phyloP scores from a whole-genome alignment of 75 land plant genomes.

The Picea glauca region DNA sequence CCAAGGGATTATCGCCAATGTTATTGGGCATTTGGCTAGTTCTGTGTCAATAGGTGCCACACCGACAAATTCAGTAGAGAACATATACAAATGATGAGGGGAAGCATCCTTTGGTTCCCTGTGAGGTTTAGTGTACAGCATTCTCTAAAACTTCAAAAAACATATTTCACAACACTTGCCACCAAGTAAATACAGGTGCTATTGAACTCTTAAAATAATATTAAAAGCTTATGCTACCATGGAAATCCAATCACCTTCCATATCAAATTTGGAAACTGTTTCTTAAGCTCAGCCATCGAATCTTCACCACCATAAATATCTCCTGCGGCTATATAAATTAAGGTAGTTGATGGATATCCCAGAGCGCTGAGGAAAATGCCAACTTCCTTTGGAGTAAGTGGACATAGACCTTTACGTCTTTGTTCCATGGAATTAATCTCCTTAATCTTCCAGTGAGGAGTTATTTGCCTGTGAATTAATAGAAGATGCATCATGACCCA shows the following conservation, averaged over 20 bases:
- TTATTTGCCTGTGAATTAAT: slow-evolving; percentile 38
- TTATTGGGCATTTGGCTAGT: too few relatives aligned
- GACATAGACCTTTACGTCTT: slow-evolving; percentile 63
- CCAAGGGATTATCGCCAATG: too few relatives aligned
- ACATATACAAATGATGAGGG: too few relatives aligned
- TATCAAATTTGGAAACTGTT: slow-evolving; percentile 64
- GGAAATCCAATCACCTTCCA: slow-evolving; percentile 43
- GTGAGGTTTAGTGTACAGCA: too few relatives aligned
- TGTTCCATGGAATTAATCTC: slow-evolving; percentile 63
- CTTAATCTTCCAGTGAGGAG: slow-evolving; percentile 77
- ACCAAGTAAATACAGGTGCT: not conserved
- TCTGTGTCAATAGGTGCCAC: too few relatives aligned
- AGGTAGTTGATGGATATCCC: slow-evolving; percentile 68
- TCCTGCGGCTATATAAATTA: slow-evolving; percentile 78
- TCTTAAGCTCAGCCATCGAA: slow-evolving; percentile 50
- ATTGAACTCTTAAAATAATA: too few relatives aligned
- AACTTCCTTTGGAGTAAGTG: slow-evolving; percentile 80
- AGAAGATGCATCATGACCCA: not conserved
- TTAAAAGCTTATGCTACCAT: not conserved
- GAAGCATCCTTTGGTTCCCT: too few relatives aligned
- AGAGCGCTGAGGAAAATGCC: slow-evolving; percentile 67
- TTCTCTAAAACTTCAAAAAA: too few relatives aligned
- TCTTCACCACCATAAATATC: slow-evolving; percentile 75
- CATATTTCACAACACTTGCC: not conserved
- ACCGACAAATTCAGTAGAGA: too few relatives aligned